phyloP scores from a whole-genome alignment of 805 yeast genomes.

The Isabelozyma rhagii region DNA sequence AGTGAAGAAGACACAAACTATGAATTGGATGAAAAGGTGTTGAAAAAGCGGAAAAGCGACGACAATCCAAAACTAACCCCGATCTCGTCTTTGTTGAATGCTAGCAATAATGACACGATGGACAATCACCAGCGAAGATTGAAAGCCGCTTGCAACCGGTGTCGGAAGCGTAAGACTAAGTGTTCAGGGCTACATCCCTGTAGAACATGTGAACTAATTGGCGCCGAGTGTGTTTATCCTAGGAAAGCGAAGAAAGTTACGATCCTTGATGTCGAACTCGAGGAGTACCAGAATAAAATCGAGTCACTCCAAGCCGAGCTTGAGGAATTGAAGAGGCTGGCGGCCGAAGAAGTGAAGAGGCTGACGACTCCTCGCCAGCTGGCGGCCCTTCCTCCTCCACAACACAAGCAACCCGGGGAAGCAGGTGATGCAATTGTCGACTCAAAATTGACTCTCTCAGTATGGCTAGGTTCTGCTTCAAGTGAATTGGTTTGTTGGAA shows the following conservation, averaged over 20 bases:
- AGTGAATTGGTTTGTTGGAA: constrained; percentile 24
- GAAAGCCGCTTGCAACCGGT: constrained; percentile 19
- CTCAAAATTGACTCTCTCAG: constrained; percentile 11
- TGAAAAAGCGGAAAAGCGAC: not conserved
- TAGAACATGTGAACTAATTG: constrained; percentile 10
- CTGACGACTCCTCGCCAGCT: not conserved
- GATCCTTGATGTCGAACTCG: constrained; percentile 20
- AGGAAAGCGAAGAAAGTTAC: constrained; percentile 16
- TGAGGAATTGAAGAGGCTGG: not conserved
- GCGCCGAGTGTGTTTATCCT: constrained; percentile 16
- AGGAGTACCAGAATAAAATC: constrained; percentile 13
- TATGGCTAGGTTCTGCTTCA: constrained; percentile 21
- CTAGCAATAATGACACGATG: not conserved
- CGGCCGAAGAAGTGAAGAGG: too few species aligned
- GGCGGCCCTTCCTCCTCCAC: not conserved
- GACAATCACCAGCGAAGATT: constrained; percentile 5
- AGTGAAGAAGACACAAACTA: not conserved
- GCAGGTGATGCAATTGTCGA: not conserved
- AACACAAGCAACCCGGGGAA: not conserved
- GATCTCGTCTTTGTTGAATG: not conserved
- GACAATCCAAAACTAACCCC: not conserved
- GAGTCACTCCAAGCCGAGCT: constrained; percentile 7
- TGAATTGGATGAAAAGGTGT: not conserved
- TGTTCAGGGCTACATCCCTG: constrained; percentile 25
- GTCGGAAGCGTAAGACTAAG: constrained; percentile 23